Base-by-base conservation (phyloP, 352 stramenopile species). In the Phytophthora sansomeana region DNA sequence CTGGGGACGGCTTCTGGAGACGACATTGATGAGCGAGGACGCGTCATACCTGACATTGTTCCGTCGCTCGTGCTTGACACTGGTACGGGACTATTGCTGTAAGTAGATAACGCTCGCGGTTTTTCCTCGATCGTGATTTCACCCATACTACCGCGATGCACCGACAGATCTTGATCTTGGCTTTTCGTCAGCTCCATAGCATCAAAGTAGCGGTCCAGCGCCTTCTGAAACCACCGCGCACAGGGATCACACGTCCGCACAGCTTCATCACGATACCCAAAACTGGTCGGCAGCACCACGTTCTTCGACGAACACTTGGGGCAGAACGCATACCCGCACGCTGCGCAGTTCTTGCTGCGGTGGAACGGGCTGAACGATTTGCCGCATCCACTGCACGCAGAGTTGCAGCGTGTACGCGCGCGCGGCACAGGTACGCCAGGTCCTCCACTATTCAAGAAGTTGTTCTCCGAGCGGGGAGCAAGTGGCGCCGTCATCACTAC, bases 331-430 rank as follows among this genome's bases (percentile, higher is more conserved):
- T 78, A 83, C 8, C 85, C 85, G 29, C 85, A 93, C 9, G 72
- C 63, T 16, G 65, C 58, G 69, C 85, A 93, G 38, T 85, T 77
- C 41, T 75, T 78, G 39, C 79, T 85, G 26, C 85, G 85, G 50
- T 91, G 76, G 58, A 93, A 93, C 5, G 85, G 70, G 33, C 78
- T 85, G 56, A 93, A 92, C 28, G 75, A 92, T 38, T 87, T 87
- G 26, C 58, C 65, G 62, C 85, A 93, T 32, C 76, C 72, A 29
- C 36, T 70, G 49, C 85, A 93, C 3, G 77, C 64, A 13, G 75
- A 55, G 24, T 78, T 78, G 7, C 38, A 60, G 13, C 75, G 64
- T 9, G 60, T 24, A 1, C 61, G 74, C 8, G 83, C 85, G n/a
- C 58, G 62, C 30, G 83, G 69, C 11, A 73, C 58, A 4, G 85